A percentile compares a stretch with the other conserved stretches of the same genome.
Evolutionary conservation across 75 land plant species (phyloP).

Genomic region (Picea glauca): DNA sequence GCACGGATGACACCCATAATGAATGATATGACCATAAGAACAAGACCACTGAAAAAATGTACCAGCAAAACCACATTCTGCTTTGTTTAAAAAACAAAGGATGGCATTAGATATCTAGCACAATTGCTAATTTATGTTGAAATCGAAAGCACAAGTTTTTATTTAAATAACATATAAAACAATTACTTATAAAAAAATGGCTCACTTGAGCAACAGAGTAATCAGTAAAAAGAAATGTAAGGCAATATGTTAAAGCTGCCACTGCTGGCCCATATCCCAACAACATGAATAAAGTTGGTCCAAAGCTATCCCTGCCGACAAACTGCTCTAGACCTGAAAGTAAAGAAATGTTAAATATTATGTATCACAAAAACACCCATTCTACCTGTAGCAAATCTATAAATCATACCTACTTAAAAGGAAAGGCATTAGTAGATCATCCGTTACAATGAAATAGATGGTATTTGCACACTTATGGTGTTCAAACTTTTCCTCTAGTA

Average conservation of each 20-base stretch:
- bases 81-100: neutral
- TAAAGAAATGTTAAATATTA: conserved; percentile 4
- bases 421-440: neutral
- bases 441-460: neutral
- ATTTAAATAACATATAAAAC: neutral
- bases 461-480: neutral
- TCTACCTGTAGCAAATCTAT: neutral
- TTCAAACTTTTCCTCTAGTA: neutral
- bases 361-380: neutral
- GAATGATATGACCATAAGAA: conserved; percentile 79
- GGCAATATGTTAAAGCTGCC: conserved; percentile 83
- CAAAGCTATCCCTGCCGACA: conserved; percentile 45
- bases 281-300: conserved; percentile 51
- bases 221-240: conserved; percentile 80
- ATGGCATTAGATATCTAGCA: neutral
- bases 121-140: neutral
- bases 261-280: conserved; percentile 80
- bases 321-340: conserved; percentile 65
- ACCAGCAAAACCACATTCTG: conserved; percentile 76
- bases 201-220: conserved; percentile 81
- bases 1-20: conserved; percentile 65
- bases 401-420: neutral
- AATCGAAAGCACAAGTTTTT: neutral
- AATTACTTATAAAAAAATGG: neutral
- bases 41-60: conserved; percentile 65